phyloP scores from a whole-genome alignment of 495 filamentous ascomycete genomes.

The Penicillium pulvis region DNA sequence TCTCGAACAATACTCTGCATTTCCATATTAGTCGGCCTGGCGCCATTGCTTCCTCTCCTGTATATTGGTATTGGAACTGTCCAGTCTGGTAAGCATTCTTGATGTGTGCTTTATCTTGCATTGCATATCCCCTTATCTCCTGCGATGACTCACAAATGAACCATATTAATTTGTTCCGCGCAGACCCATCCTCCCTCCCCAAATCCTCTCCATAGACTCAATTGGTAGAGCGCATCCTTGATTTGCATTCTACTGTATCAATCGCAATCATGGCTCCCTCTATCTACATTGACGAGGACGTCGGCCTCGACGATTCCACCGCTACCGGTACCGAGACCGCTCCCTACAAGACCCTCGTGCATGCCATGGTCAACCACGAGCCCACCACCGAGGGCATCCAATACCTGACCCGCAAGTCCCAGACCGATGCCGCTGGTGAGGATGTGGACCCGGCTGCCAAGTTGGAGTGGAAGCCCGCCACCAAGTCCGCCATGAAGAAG shows the following conservation, averaged over 20 bases:
- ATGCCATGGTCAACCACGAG: constrained; percentile 73
- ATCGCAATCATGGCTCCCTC: constrained; percentile 42
- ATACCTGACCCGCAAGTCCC: constrained; percentile 70
- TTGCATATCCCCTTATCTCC: constrained; percentile 7
- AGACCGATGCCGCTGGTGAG: constrained; percentile 63
- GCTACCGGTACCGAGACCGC: constrained; percentile 67
- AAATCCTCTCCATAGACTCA: not conserved
- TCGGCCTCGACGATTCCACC: constrained; percentile 69
- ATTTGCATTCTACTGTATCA: not conserved
- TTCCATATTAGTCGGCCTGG: not conserved
- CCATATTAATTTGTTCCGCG: constrained; percentile 8
- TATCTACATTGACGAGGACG: constrained; percentile 79
- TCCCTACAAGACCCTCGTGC: constrained; percentile 79
- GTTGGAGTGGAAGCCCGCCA: constrained; percentile 75
- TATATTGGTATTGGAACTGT: not conserved
- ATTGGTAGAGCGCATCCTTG: constrained; percentile 4
- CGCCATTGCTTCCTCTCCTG: constrained; percentile 4
- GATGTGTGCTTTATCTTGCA: not conserved
- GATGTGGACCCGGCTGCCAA: constrained; percentile 50
- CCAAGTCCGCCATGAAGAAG: constrained; percentile 84
- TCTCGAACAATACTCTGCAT: not conserved
- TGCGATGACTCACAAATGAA: constrained; percentile 21
- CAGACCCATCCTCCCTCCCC: constrained; percentile 2
- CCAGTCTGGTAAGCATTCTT: not conserved
- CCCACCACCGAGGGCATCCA: constrained; percentile 55